A percentile compares a stretch with the other conserved stretches of the same genome.
phyloP scores from a whole-genome alignment of 2,329 filamentous ascomycete species.

The Pestalotiopsis sp. region DNA sequence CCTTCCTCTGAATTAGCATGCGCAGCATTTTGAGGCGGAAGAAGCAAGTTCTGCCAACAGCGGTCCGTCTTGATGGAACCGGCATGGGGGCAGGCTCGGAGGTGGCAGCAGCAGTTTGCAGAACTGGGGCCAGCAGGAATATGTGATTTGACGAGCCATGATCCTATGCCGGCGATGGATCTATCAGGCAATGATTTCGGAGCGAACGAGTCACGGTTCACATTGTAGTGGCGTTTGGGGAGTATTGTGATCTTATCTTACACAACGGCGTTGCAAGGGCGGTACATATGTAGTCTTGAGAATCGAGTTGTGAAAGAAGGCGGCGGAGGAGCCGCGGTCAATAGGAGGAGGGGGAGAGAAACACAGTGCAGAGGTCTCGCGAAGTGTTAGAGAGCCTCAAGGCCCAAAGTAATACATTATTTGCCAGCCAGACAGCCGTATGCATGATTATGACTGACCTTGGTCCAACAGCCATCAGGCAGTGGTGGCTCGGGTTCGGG shows the following conservation, averaged over 20 bases:
- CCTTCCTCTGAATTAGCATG: background rate
- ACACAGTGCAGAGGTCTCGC: background rate
- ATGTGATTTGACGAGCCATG: conserved; percentile 15
- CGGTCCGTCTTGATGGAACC: background rate
- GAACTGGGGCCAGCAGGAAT: background rate
- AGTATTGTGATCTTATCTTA: conserved; percentile 11
- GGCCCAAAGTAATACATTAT: background rate
- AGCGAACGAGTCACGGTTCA: conserved; percentile 7
- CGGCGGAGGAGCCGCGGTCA: background rate
- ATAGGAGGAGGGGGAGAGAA: background rate
- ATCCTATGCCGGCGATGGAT: conserved; percentile 11
- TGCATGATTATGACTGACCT: background rate
- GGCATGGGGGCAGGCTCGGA: background rate
- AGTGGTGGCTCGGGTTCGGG: no score
- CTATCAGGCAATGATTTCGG: conserved; percentile 14
- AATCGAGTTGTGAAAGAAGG: background rate
- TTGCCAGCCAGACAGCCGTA: background rate
- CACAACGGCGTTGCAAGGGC: conserved; percentile 16
- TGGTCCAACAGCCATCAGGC: background rate
- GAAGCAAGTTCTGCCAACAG: background rate
- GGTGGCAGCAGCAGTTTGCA: background rate
- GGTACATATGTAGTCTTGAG: conserved; percentile 5
- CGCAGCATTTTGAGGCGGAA: background rate
- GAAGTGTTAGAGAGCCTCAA: background rate
- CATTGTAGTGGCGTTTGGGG: conserved; percentile 16